Base-by-base conservation (phyloP, 169 alveolate genomes). In the Plasmodium gonderi region DNA sequence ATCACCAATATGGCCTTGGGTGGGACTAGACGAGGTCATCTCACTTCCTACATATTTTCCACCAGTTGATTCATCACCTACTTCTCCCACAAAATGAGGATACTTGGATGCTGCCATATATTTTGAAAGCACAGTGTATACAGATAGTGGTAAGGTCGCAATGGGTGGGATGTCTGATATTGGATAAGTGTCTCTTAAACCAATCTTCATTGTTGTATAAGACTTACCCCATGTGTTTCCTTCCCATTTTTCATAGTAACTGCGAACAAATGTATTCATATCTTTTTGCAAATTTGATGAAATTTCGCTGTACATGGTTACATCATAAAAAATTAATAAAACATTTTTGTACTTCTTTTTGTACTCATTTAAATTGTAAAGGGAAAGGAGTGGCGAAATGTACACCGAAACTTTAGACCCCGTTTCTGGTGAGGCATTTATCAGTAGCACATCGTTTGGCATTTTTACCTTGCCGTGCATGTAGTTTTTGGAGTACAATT, bases 401-500 rank as follows among this genome's bases (percentile, higher is more conserved):
- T 83, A 83, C 2, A 44, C 40, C 8, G 92, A 23, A 11, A 69
- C 74, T 29, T 83, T 69, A 12, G 92, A 45, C 33, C 26, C 82
- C 8, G 42, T 40, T 31, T 72, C n/a, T 23, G 92, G 75, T 14
- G 77, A 40, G 6, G 92, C 47, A 60, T 76, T 49, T 83, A 83
- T 83, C 67, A 69, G 45, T 44, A 83, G 14, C 31, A 83, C 44
- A 54, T 83, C 92, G 65, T 83, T 69, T 8, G 92, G 92, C 12
- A 83, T 51, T 76, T 83, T 68, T 5, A 83, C 67, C 38, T 60
- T 65, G 20, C 64, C 92, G 29, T 72, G 77, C 8, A 64, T 72
- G 40, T 83, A 72, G 60, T 83, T 83, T 60, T 83, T 74, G 51
- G 92, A 83, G 17, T 83, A 83, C 60, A 83, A 54, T 33, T 83